A percentile compares a stretch with the other conserved stretches of the same genome.
phyloP scores from a whole-genome alignment of 1,284 basidiomycete genomes.

The Cystobasidium pallidum region DNA sequence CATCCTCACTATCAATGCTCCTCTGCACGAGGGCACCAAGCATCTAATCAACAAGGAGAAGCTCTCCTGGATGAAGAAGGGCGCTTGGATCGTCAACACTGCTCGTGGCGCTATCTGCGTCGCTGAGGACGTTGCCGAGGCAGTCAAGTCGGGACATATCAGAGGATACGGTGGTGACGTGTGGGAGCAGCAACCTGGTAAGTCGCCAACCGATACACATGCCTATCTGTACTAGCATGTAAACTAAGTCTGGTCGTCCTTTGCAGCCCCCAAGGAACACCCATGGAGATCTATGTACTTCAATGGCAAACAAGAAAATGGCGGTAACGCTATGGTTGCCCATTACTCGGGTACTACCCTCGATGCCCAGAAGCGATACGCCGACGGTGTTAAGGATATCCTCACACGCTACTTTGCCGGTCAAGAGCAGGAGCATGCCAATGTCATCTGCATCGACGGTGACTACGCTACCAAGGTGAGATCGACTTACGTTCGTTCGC shows the following conservation, averaged over 20 bases:
- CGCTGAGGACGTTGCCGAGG: constrained; percentile 75
- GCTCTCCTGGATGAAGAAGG: constrained; percentile 85
- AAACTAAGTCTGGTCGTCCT: constrained; percentile 58
- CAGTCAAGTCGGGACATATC: constrained; percentile 71
- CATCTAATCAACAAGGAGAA: constrained; percentile 77
- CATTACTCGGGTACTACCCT: constrained; percentile 75
- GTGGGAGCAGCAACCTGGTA: constrained; percentile 53
- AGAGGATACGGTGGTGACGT: constrained; percentile 65
- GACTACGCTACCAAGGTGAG: constrained; percentile 53
- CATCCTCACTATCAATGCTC: constrained; percentile 85
- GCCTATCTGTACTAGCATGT: not conserved
- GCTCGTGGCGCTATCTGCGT: constrained; percentile 79
- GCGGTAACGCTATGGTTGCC: constrained; percentile 50
- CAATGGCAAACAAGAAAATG: constrained; percentile 64
- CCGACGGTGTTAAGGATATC: constrained; percentile 76
- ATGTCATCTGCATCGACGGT: constrained; percentile 51
- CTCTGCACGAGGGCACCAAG: constrained; percentile 82
- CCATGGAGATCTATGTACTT: constrained; percentile 83
- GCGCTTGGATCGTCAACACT: constrained; percentile 56
- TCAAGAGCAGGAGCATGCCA: constrained; percentile 56
- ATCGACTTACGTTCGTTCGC: not conserved
- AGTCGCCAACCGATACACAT: not conserved
- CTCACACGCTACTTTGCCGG: constrained; percentile 73
- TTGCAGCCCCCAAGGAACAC: constrained; percentile 82
- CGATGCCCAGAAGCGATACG: constrained; percentile 89